A percentile compares a stretch with the other conserved stretches of the same genome.
Conservation (phyloP, 1,284 basidiomycete genomes). For the Irpex lacteus region DNA sequence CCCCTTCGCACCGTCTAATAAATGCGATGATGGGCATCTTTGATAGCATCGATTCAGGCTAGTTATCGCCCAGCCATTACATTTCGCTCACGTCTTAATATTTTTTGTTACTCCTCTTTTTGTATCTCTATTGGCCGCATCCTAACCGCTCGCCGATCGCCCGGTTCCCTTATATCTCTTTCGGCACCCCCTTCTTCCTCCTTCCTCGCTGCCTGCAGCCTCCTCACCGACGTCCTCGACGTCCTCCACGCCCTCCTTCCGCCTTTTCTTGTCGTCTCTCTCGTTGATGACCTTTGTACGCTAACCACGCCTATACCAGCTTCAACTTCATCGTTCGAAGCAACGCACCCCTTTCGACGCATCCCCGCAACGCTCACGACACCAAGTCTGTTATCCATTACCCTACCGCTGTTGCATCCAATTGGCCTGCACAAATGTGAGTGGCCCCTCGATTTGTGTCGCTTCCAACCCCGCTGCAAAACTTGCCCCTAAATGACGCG, state of each 20-base stretch:
- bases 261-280: slow-evolving; percentile 25
- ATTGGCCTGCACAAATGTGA: slow-evolving; percentile 11
- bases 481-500: slow-evolving; percentile 8
- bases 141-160: slow-evolving; percentile 21
- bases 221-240: slow-evolving; percentile 31
- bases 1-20: not conserved
- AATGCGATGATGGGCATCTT: slow-evolving; percentile 7
- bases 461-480: not conserved
- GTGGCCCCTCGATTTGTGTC: slow-evolving; percentile 1
- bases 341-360: slow-evolving; percentile 18
- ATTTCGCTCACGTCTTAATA: slow-evolving; percentile 6
- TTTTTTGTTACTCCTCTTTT: slow-evolving; percentile 11
- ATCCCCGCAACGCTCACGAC: slow-evolving; percentile 22
- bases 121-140: slow-evolving; percentile 16
- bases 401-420: slow-evolving; percentile 11
- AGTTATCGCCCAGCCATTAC: slow-evolving; percentile 2
- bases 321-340: slow-evolving; percentile 11
- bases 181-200: slow-evolving; percentile 31
- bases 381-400: slow-evolving; percentile 17
- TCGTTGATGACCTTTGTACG: slow-evolving; percentile 49
- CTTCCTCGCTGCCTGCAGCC: slow-evolving; percentile 27
- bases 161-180: slow-evolving; percentile 35
- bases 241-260: slow-evolving; percentile 24
- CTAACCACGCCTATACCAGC: slow-evolving; percentile 35
- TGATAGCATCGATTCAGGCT: slow-evolving; percentile 14